phyloP scores from a whole-genome alignment of 768 basidiomycete genomes.

The Lenzites betulinus region DNA sequence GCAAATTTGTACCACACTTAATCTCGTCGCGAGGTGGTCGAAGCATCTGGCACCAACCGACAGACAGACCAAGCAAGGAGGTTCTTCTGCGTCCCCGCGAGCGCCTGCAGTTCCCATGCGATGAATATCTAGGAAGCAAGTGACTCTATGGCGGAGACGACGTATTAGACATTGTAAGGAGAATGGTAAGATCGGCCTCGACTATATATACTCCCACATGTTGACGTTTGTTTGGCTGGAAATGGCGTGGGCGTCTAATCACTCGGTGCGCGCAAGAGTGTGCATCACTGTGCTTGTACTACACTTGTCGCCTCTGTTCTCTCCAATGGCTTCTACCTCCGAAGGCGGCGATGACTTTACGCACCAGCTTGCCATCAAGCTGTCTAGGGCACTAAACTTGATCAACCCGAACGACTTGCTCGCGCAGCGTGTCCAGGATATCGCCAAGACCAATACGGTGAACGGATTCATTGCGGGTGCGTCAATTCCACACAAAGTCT shows the following conservation, averaged over 20 bases:
- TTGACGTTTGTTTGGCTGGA: constrained; percentile 8
- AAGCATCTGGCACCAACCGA: constrained; percentile 23
- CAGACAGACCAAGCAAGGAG: constrained; percentile 18
- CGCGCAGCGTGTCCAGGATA: constrained; percentile 75
- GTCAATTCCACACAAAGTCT: constrained; percentile 12
- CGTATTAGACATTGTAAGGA: constrained; percentile 25
- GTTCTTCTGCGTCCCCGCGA: constrained; percentile 28
- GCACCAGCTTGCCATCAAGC: constrained; percentile 73
- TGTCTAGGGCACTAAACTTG: constrained; percentile 78
- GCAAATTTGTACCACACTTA: constrained; percentile 15
- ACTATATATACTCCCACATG: constrained; percentile 5
- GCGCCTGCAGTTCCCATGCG: constrained; percentile 27
- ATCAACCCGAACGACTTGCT: constrained; percentile 84
- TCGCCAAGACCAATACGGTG: constrained; percentile 68
- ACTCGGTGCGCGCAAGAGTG: too few relatives aligned
- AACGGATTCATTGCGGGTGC: constrained; percentile 71
- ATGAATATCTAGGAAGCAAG: constrained; percentile 24
- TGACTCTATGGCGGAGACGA: constrained; percentile 30
- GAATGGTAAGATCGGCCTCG: background rate
- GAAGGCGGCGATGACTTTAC: constrained; percentile 47
- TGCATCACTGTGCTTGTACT: background rate
- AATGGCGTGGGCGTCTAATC: constrained; percentile 5
- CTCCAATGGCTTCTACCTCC: constrained; percentile 16
- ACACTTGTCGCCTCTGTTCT: background rate
- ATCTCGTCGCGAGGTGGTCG: constrained; percentile 22